Percentiles rank a stretch among this genome's conserved stretches.
These are phyloP conservation scores for Ustilago bromivora DNA, from an alignment of 1,284 basidiomycete genomes.

Conservation along the genomic window DNA sequence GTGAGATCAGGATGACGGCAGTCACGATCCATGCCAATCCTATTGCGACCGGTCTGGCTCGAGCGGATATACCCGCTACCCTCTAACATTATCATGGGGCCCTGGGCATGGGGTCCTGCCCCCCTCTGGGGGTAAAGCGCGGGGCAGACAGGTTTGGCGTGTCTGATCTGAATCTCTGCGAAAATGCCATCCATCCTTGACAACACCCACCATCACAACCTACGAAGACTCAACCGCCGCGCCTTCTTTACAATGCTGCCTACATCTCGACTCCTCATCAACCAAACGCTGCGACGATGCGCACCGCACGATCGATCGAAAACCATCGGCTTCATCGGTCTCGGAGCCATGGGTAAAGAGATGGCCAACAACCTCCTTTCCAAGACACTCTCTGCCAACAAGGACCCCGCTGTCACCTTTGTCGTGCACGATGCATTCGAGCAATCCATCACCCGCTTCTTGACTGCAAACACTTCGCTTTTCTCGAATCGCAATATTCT, in stretches of 20 bases:
- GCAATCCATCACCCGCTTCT: constrained; percentile 62
- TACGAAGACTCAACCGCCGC: not conserved
- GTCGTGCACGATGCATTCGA: constrained; percentile 60
- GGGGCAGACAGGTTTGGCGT: no score
- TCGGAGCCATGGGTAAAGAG: constrained; percentile 65
- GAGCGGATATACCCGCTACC: no score
- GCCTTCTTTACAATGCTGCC: constrained; percentile 27
- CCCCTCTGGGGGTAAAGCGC: no score
- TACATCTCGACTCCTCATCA: constrained; percentile 20
- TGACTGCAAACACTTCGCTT: constrained; percentile 55
- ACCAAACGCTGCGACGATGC: constrained; percentile 30
- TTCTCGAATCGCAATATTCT: constrained; percentile 63
- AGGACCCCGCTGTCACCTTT: constrained; percentile 47
- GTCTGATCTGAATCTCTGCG: not conserved
- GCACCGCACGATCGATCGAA: constrained; percentile 52
- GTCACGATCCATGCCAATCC: constrained; percentile 97
- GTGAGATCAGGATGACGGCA: constrained; percentile 82
- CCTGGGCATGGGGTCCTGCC: no score
- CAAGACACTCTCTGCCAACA: constrained; percentile 53
- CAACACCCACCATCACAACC: no score
- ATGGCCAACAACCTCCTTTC: constrained; percentile 62
- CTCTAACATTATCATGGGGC: no score
- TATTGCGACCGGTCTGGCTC: constrained; percentile 73
- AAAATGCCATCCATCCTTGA: not conserved
- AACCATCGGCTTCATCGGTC: constrained; percentile 66